Evolutionary conservation across 2,329 filamentous ascomycete genomes (phyloP), one percentile per base, ranked within the genome.

Genomic region (Epichloe hybrida): DNA sequence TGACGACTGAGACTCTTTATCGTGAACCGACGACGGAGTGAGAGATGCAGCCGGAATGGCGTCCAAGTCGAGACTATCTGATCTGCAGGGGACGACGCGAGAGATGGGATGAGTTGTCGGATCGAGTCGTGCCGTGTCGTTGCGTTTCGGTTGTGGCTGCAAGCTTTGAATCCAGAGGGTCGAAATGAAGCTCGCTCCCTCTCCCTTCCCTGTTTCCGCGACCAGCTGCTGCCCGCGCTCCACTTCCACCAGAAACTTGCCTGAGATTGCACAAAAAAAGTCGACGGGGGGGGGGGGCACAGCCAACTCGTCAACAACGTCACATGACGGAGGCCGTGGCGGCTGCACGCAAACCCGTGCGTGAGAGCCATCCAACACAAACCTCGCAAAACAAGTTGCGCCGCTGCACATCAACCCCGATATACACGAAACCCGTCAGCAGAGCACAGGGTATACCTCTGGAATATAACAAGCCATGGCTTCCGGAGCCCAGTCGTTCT

Each of bases 401-500:
- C 49, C 21, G 31, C 37, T 48, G 17, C 37, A 34, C 21, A 31
- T 42, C 42, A 31, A 34, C 13, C 42, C 21, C 21, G 27, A 17
- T 6, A 45, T 6, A 35, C 17, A 12, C 27, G 27, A 31, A 11
- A 9, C 27, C 1, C 38, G 12, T 35, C 9, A 31, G 21, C 49
- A 20, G 5, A 51, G 36, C 13, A 38, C 36, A 38, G 12, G 13
- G 4, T n/a, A 1, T 38, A 37, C 36, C 12, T 38, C 36, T 13
- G 20, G 8, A 27, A 27, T 9, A 44, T 17, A 45, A 11, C 2
- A 21, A 42, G 64, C 46, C 38, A 77, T 77, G 70, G 71, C 77
- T 52, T 68, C 72, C 46, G 70, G 66, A 54, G 69, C 67, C 55
- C 76, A 80, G 66, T 77, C 77, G 36, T 83, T 78, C 74, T 98